Evolutionary conservation across 2,329 filamentous ascomycete genomes (phyloP).

Genomic region (Aspergillus quadrilineatus): DNA sequence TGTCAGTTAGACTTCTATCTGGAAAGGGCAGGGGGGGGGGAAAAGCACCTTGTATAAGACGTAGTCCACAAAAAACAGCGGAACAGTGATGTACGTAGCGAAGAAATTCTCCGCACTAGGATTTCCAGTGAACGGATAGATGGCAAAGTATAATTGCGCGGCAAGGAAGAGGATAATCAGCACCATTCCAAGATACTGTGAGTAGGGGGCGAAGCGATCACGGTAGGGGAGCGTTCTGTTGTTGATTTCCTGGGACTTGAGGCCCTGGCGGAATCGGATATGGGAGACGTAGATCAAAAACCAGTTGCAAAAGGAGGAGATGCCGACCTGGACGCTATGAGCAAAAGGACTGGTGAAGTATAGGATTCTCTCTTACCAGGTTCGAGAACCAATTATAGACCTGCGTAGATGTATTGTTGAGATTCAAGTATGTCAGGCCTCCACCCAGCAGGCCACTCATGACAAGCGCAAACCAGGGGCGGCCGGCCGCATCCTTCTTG

Average conservation of each 20-base stretch:
- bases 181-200: constrained; percentile 25
- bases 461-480: constrained; percentile 31
- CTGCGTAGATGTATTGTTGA: constrained; percentile 24
- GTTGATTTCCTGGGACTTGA: constrained; percentile 30
- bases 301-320: constrained; percentile 32
- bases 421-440: constrained; percentile 35
- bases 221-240: constrained; percentile 27
- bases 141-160: constrained; percentile 34
- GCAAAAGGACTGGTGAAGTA: background rate
- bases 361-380: constrained; percentile 19
- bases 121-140: constrained; percentile 30
- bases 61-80: constrained; percentile 32
- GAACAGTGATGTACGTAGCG: constrained; percentile 32
- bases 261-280: constrained; percentile 28
- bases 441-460: constrained; percentile 33
- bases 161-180: constrained; percentile 30
- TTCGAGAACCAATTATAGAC: constrained; percentile 38
- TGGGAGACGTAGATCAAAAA: constrained; percentile 28
- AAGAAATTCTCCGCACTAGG: constrained; percentile 34
- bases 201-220: constrained; percentile 26
- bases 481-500: constrained; percentile 25
- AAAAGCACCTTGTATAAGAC: constrained; percentile 24
- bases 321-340: constrained; percentile 22
- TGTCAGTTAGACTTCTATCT: background rate
- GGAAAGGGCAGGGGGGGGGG: no score